phyloP scores from a whole-genome alignment of 1,284 basidiomycete species.

The Pseudozyma pruni region DNA sequence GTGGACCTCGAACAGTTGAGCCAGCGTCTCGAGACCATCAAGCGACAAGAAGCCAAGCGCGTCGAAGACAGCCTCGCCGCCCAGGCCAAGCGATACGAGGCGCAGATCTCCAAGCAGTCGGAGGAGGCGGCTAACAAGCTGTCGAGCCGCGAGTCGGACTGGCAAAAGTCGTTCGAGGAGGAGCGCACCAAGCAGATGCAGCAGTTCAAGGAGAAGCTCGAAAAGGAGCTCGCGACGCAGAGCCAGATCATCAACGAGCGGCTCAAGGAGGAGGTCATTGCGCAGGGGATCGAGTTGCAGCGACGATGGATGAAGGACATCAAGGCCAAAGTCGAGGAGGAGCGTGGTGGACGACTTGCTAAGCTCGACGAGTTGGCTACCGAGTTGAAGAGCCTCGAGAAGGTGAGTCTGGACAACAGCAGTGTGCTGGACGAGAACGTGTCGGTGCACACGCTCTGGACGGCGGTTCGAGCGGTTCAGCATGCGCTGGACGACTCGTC shows the following conservation, averaged over 20 bases:
- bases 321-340: conserved; percentile 93
- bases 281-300: conserved; percentile 96
- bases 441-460: conserved; percentile 78
- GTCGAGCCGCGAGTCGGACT: conserved; percentile 84
- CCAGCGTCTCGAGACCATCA: conserved; percentile 81
- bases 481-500: conserved; percentile 72
- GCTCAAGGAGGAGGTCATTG: conserved; percentile 91
- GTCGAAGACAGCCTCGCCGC: conserved; percentile 77
- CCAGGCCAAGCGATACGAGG: conserved; percentile 79
- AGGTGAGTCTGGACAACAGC: conserved; percentile 89
- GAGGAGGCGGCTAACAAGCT: conserved; percentile 85
- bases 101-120: conserved; percentile 83
- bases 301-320: conserved; percentile 95
- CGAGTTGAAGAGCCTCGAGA: conserved; percentile 88
- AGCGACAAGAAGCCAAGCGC: conserved; percentile 80
- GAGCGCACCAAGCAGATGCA: conserved; percentile 81
- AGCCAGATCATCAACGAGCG: conserved; percentile 87
- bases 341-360: conserved; percentile 92
- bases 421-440: conserved; percentile 88
- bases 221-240: conserved; percentile 86
- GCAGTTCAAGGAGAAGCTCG: conserved; percentile 85
- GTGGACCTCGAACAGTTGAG: conserved; percentile 84
- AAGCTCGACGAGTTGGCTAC: conserved; percentile 93
- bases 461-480: conserved; percentile 68
- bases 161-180: conserved; percentile 82